Percentiles rank a stretch among this genome's conserved stretches.
phyloP scores from a whole-genome alignment of 169 alveolate species.

The Toxoplasma gondii region DNA sequence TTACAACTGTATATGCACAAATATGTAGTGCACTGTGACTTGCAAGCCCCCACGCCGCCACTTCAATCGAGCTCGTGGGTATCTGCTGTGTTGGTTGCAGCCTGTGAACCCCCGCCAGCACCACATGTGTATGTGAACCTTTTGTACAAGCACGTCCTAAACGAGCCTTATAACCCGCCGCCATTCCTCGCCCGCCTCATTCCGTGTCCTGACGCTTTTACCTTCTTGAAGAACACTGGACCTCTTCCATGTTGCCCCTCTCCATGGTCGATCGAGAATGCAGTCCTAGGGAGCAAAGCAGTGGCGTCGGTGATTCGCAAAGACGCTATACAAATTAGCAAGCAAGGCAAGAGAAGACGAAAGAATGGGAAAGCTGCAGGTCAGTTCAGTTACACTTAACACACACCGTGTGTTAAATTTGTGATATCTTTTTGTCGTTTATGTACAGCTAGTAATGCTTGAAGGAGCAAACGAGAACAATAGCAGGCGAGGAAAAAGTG shows the following conservation, averaged over 20 bases:
- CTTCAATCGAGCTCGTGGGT: too few relatives aligned
- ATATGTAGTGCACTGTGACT: too few relatives aligned
- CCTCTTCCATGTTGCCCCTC: slow-evolving; percentile 29
- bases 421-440: too few relatives aligned
- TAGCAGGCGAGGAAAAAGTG: too few relatives aligned
- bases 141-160: slow-evolving; percentile 42
- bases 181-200: slow-evolving; percentile 2
- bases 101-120: slow-evolving; percentile 60
- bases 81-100: background rate
- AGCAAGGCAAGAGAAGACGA: background rate
- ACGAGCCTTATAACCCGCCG: slow-evolving; percentile 34
- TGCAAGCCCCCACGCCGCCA: too few relatives aligned
- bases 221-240: background rate
- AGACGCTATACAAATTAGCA: slow-evolving; percentile 2
- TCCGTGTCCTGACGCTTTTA: slow-evolving; percentile 36
- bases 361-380: slow-evolving; percentile 32
- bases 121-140: slow-evolving; percentile 42
- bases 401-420: background rate
- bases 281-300: slow-evolving; percentile 18
- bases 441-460: too few relatives aligned
- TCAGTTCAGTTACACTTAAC: background rate
- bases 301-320: background rate
- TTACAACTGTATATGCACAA: too few relatives aligned
- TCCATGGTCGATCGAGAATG: background rate
- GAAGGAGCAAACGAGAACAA: too few relatives aligned